Conservation (phyloP, 2,329 filamentous ascomycete genomes). For the Talaromyces islandicus region DNA sequence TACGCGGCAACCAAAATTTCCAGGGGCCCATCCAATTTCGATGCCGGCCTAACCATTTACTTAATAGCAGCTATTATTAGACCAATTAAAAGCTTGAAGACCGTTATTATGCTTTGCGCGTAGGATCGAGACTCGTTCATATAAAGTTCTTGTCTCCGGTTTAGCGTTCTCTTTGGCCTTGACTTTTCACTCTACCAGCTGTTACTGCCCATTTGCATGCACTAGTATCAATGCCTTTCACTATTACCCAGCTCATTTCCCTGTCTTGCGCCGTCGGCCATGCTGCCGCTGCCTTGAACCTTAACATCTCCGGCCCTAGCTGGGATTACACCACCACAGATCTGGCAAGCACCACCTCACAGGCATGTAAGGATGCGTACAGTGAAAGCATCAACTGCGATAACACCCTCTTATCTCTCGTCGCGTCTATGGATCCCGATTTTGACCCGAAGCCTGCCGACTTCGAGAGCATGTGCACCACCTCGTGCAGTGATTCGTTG, state of each 20-base stretch:
- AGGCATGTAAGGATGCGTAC: conserved; percentile 25
- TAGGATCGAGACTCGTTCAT: too few relatives aligned
- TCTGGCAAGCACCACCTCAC: conserved; percentile 22
- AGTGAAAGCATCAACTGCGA: conserved; percentile 24
- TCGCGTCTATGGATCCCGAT: conserved; percentile 22
- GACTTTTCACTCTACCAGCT: neutral
- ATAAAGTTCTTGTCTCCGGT: too few relatives aligned
- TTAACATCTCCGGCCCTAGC: conserved; percentile 22
- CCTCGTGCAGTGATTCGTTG: conserved; percentile 20
- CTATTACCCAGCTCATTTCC: conserved; percentile 11
- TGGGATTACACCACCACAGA: conserved; percentile 26
- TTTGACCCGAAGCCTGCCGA: conserved; percentile 20
- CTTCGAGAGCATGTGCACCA: conserved; percentile 20
- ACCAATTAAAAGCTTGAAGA: too few relatives aligned
- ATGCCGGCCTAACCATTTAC: too few relatives aligned
- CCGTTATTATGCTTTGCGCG: too few relatives aligned
- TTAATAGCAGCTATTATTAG: too few relatives aligned
- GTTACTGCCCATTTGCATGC: too few relatives aligned
- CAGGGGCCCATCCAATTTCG: too few relatives aligned
- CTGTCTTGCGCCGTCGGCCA: conserved; percentile 13
- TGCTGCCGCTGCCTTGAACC: conserved; percentile 18
- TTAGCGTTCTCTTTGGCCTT: too few relatives aligned
- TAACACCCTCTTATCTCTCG: conserved; percentile 21
- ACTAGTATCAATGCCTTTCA: conserved; percentile 12
- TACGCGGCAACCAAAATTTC: neutral